Base-by-base conservation (phyloP, 2,329 filamentous ascomycete species). In the Aspergillus awamori region DNA sequence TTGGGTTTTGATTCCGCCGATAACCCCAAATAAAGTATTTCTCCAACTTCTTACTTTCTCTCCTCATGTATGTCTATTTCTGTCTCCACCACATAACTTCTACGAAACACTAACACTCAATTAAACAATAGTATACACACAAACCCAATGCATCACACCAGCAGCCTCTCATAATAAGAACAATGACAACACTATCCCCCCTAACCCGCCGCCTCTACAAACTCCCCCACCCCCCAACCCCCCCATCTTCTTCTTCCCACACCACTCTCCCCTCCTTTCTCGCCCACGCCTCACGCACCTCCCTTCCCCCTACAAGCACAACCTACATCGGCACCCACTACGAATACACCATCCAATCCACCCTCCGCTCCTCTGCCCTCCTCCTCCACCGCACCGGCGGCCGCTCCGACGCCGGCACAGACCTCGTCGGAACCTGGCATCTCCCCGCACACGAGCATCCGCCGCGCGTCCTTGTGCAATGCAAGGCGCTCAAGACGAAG, bases 351-450 rank as follows among this genome's bases (percentile, higher is more conserved):
- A 74, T 80, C 6, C 75, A 75, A 33, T 53, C 71, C 30, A 75
- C 72, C 38, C 75, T 82, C 17, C 77, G 72, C 36, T 70, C 67
- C 22, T 76, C 74, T 36, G 74, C 72, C n/a, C 74, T 82, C 61
- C 61, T 69, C 15, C 74, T 82, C 1, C 67, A 74, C 61, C 79
- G 80, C 33, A 74, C 79, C 47, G 80, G 80, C 65, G 79, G 80
- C 45, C 76, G 79, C 59, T 74, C 76, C 15, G 80, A 82, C 65
- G 73, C 73, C 43, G 80, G 80, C 53, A 79, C 81, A 61, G 80
- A 82, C 61, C 77, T 82, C 3, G 65, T 80, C 6, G 80, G 80
- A 49, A 76, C 76, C 47, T 82, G 80, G 80, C 71, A 76, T 56
- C 64, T 81, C 1, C 79, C 78, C 1, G 62, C 65, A n/a, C 64